Evolutionary conservation across 495 filamentous ascomycete genomes (phyloP).

Genomic region (Neurospora hispaniola): DNA sequence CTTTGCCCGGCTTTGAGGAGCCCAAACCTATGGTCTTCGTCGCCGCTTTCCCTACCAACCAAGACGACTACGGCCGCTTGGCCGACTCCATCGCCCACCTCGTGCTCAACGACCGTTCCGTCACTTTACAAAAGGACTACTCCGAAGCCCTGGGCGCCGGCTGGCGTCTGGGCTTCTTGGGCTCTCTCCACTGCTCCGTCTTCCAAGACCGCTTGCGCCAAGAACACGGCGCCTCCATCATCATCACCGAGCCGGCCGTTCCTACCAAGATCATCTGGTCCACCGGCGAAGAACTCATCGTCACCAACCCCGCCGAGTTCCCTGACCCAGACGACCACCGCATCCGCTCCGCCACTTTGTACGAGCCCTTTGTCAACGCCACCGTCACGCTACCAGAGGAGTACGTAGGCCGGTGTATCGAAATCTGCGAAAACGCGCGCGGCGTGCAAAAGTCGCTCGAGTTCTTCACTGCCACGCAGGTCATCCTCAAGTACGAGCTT

Average conservation of each 20-base stretch:
- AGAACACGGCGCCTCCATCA: slow-evolving; percentile 90
- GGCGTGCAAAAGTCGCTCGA: slow-evolving; percentile 75
- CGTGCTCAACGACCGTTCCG: slow-evolving; percentile 86
- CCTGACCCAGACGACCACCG: slow-evolving; percentile 60
- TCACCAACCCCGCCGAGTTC: slow-evolving; percentile 78
- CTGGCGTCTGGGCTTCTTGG: slow-evolving; percentile 90
- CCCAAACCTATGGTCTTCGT: slow-evolving; percentile 99
- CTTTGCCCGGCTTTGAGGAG: slow-evolving; percentile 88
- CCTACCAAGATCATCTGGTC: slow-evolving; percentile 76
- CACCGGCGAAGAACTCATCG: slow-evolving; percentile 57
- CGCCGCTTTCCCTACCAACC: slow-evolving; percentile 87
- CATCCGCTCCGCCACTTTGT: slow-evolving; percentile 43
- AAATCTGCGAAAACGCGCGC: slow-evolving; percentile 84
- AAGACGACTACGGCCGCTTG: slow-evolving; percentile 72
- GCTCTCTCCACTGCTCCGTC: slow-evolving; percentile 92
- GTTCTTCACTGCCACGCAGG: slow-evolving; percentile 90
- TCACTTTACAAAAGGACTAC: slow-evolving; percentile 85
- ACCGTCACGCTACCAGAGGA: slow-evolving; percentile 91
- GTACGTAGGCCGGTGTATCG: slow-evolving; percentile 86
- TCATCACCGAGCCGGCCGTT: slow-evolving; percentile 93
- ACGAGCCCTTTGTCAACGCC: slow-evolving; percentile 76
- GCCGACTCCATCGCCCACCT: slow-evolving; percentile 93
- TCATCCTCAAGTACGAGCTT: slow-evolving; percentile 87
- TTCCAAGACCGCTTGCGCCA: slow-evolving; percentile 95
- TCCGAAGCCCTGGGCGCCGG: slow-evolving; percentile 90